These are phyloP conservation scores for Hemileccinum impolitum DNA, from an alignment of 768 basidiomycete species.

Conservation along the genomic window DNA sequence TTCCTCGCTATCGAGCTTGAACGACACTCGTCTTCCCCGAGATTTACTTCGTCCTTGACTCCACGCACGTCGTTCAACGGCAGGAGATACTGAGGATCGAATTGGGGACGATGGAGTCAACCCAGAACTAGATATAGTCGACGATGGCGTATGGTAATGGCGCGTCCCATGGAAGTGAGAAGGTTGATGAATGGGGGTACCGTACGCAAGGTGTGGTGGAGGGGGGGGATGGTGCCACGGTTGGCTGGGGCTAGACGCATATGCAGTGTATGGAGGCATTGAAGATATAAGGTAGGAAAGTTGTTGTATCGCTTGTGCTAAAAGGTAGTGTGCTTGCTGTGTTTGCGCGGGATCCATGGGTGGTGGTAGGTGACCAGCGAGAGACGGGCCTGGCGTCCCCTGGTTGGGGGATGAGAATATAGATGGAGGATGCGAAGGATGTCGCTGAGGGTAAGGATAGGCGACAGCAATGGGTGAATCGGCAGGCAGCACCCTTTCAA, in stretches of 20 bases:
- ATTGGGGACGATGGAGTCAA: slow-evolving; percentile 54
- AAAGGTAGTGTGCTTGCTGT: slow-evolving; percentile 36
- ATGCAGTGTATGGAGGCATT: slow-evolving; percentile 25
- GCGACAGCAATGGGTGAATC: slow-evolving; percentile 21
- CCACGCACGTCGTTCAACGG: slow-evolving; percentile 32
- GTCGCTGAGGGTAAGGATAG: slow-evolving; percentile 18
- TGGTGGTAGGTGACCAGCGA: slow-evolving; percentile 28
- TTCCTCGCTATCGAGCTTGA: slow-evolving; percentile 39
- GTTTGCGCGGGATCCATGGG: slow-evolving; percentile 27
- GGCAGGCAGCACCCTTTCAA: slow-evolving; percentile 5
- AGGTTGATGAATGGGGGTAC: slow-evolving; percentile 9
- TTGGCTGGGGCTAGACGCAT: slow-evolving; percentile 18
- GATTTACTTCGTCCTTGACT: slow-evolving; percentile 48
- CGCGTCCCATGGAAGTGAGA: slow-evolving; percentile 19
- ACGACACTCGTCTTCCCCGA: slow-evolving; percentile 55
- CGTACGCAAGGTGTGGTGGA: slow-evolving; percentile 7
- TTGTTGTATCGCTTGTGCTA: slow-evolving; percentile 41
- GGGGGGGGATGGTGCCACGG: slow-evolving; percentile 16
- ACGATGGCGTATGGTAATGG: slow-evolving; percentile 30
- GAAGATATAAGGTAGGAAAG: slow-evolving; percentile 38
- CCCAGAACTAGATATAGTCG: slow-evolving; percentile 43
- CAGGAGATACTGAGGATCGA: slow-evolving; percentile 36
- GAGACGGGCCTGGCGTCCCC: slow-evolving; percentile 15
- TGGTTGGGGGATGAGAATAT: slow-evolving; percentile 17
- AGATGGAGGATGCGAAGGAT: slow-evolving; percentile 15